These are phyloP conservation scores for Euphorbia pulcherrima DNA, from an alignment of 345 rosid species.

Conservation along the genomic window DNA sequence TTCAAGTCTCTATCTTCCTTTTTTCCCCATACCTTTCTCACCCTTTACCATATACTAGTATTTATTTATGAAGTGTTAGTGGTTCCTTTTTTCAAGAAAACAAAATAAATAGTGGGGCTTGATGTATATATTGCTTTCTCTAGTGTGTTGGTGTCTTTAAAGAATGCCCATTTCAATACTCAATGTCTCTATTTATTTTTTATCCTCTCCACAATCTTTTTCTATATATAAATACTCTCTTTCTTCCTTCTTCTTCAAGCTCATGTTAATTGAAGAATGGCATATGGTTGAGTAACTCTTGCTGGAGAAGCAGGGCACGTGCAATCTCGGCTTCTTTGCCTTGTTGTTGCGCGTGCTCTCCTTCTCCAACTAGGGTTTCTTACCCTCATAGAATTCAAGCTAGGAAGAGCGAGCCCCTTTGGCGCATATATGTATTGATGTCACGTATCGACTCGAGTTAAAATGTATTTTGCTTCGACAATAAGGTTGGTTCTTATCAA, in stretches of 20 bases:
- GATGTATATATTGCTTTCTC: slow-evolving; percentile 14
- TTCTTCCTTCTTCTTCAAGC: slow-evolving; percentile 1
- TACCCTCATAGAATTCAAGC: too few species aligned
- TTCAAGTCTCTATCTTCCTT: too few species aligned
- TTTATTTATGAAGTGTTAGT: background rate
- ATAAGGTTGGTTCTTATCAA: too few species aligned
- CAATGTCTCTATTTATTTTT: slow-evolving; percentile 35
- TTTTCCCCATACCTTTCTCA: too few species aligned
- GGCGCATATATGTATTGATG: too few species aligned
- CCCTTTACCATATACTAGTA: too few species aligned
- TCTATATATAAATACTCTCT: slow-evolving; percentile 37
- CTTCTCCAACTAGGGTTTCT: slow-evolving; percentile 89
- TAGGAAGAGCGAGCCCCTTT: too few species aligned
- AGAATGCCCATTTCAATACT: slow-evolving; percentile 63
- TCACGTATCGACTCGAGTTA: too few species aligned
- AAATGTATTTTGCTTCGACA: too few species aligned
- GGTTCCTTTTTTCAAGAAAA: background rate
- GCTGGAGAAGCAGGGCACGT: slow-evolving; percentile 99
- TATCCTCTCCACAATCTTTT: slow-evolving; percentile 18
- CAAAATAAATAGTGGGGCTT: background rate
- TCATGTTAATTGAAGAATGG: background rate
- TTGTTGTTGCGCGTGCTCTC: slow-evolving; percentile 81
- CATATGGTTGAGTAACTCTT: slow-evolving; percentile 61
- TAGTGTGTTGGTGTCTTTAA: slow-evolving; percentile 30
- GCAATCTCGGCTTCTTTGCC: slow-evolving; percentile 35